Evolutionary conservation across 75 land plant genomes (phyloP).

Genomic region (Larix kaempferi): DNA sequence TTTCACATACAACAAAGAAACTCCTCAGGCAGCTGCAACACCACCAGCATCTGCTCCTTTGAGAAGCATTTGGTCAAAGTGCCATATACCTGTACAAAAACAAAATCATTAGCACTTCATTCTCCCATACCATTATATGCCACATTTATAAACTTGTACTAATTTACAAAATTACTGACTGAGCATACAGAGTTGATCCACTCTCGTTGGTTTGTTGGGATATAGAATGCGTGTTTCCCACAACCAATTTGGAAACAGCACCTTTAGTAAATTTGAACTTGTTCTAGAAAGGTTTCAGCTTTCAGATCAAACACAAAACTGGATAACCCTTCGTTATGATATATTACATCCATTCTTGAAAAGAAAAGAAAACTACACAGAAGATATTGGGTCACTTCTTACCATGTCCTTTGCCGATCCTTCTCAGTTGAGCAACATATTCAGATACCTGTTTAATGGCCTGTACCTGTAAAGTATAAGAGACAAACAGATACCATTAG

Average conservation of each 20-base stretch:
- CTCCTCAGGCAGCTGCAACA: background rate
- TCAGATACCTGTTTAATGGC: slow-evolving; percentile 80
- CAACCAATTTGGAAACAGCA: background rate
- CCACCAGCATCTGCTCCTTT: slow-evolving; percentile 18
- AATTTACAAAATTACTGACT: background rate
- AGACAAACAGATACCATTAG: slow-evolving; percentile 2
- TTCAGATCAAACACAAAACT: background rate
- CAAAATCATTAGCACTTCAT: background rate
- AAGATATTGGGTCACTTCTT: slow-evolving; percentile 10
- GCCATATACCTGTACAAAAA: slow-evolving; percentile 60
- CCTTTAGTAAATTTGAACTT: background rate
- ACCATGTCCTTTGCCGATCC: slow-evolving; percentile 97
- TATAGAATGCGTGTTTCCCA: background rate
- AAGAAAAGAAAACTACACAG: too few relatives aligned
- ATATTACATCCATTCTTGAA: too few relatives aligned
- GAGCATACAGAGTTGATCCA: background rate
- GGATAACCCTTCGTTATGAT: background rate
- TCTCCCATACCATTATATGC: background rate
- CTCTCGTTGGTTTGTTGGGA: background rate
- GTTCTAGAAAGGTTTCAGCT: background rate
- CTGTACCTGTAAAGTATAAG: slow-evolving; percentile 56
- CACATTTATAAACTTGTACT: background rate
- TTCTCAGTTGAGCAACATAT: slow-evolving; percentile 89
- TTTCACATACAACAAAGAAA: too few relatives aligned
- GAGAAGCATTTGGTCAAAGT: slow-evolving; percentile 72